Percentiles rank a stretch among this genome's conserved stretches.
These are phyloP conservation scores for Sclerotinia sclerotiorum DNA, from an alignment of 2,329 filamentous ascomycete genomes.

Conservation along the genomic window DNA sequence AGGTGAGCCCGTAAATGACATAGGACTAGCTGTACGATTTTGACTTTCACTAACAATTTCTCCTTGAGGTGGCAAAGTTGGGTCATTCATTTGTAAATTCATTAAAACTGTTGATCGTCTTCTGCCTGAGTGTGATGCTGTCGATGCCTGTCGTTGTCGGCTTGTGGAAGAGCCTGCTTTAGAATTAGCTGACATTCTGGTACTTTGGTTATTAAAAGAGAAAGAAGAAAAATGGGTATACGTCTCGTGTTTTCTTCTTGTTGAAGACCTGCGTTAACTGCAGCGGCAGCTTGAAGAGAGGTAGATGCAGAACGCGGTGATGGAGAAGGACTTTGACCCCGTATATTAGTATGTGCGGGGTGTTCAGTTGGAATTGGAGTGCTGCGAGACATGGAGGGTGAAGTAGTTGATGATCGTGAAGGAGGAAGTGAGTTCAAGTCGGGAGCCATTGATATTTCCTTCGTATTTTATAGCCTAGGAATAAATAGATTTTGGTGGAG, in stretches of 20 bases:
- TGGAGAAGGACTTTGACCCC: constrained; percentile 55
- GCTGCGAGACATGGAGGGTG: constrained; percentile 43
- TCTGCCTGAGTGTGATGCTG: constrained; percentile 50
- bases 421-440: constrained; percentile 61
- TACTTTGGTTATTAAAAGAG: neutral
- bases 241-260: constrained; percentile 58
- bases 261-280: constrained; percentile 74
- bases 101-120: constrained; percentile 69
- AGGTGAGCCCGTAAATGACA: constrained; percentile 51
- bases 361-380: constrained; percentile 41
- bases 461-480: neutral
- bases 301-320: constrained; percentile 65
- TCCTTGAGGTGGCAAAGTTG: constrained; percentile 63
- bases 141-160: constrained; percentile 45
- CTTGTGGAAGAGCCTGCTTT: constrained; percentile 47
- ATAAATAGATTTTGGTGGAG: constrained; percentile 1
- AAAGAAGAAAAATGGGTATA: constrained; percentile 40
- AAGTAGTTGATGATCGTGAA: constrained; percentile 43
- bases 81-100: constrained; percentile 74
- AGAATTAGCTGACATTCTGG: constrained; percentile 19
- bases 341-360: constrained; percentile 33
- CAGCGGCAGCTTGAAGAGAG: constrained; percentile 73
- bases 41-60: constrained; percentile 60
- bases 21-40: constrained; percentile 46
- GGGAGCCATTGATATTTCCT: constrained; percentile 42